Evolutionary conservation across 345 rosid species (phyloP), one percentile per base, ranked within the genome.

Genomic region (Angophora floribunda): DNA sequence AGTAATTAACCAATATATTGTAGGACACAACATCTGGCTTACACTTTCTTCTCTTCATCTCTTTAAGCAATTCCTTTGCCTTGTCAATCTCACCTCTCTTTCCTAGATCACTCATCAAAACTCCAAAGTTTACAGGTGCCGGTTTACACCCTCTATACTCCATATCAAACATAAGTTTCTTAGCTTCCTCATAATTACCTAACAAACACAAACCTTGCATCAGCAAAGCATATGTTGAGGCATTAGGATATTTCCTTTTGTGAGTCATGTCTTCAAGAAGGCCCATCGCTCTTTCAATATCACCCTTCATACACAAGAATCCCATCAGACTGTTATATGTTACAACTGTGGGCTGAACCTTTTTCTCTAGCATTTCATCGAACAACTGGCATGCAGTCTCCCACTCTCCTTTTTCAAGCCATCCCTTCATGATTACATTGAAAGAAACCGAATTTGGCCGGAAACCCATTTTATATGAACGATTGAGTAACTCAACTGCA

Each of bases 71-170:
- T 86, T 89, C 59, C 90, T 91, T 95, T 9, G 95, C 98, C 89
- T 96, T 96, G 36, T 96, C 96, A 49, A 95, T 93, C 91, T 91
- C 93, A 85, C 99, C 99, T 92, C 95, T 94, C 91, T 93, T 95
- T 26, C 95, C 97, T 89, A 97, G 96, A 93, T 95, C 96, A 91
- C 87, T 95, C 95, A 96, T 93, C 95, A 97, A 91, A 89, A 96
- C 93, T 28, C 99, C 98, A 65, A 91, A 97, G 86, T 97, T 97
- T 14, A 95, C 87, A 13, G 90, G 86, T 26, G 87, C 85, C 2
- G 97, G 97, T 87, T 95, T 96, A 90, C 99, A 97, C 6, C 99
- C 98, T 88, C 90, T 90, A 89, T 97, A 97, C 52, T 95, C 99
- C 99, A 97, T 96, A 89, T 96, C 99, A 59, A 89, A 89, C 90